Evolutionary conservation across 73 alveolate species (phyloP).

Genomic region (Paramecium bursaria): DNA sequence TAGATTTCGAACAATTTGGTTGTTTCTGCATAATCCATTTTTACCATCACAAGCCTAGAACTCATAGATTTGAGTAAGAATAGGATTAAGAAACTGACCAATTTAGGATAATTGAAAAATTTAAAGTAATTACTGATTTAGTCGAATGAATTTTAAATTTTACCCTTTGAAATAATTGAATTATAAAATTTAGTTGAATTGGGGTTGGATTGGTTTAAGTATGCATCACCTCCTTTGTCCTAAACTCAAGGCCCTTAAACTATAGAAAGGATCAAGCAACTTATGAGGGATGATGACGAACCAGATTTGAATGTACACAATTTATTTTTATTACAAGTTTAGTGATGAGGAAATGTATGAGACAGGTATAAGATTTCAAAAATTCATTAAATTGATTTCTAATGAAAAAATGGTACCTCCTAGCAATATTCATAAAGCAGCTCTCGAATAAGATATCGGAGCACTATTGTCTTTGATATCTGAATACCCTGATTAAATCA

Average conservation of each 20-base stretch:
- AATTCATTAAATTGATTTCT: conserved; percentile 9
- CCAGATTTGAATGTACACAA: conserved; percentile 3
- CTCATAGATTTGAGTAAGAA: conserved; percentile 61
- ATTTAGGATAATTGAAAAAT: background rate
- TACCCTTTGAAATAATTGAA: conserved; percentile 21
- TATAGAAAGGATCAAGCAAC: background rate
- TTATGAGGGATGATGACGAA: background rate
- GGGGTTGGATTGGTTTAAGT: conserved; percentile 69
- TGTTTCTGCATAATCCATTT: conserved; percentile 28
- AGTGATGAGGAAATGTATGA: conserved; percentile 50
- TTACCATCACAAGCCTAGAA: conserved; percentile 3
- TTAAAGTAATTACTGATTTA: conserved; percentile 27
- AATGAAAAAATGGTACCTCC: conserved; percentile 42
- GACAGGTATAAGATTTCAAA: conserved; percentile 3
- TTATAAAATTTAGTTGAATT: conserved; percentile 57
- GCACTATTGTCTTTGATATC: conserved; percentile 38
- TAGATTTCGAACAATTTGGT: conserved; percentile 61
- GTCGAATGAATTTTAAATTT: conserved; percentile 56
- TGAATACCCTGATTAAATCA: conserved; percentile 32
- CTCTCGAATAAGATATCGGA: conserved; percentile 66
- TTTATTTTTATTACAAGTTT: conserved; percentile 29
- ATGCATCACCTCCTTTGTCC: conserved; percentile 58
- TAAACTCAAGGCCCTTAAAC: background rate
- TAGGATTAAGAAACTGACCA: conserved; percentile 23
- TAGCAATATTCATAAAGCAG: conserved; percentile 61